Evolutionary conservation across 2,329 filamentous ascomycete species (phyloP).

Genomic region (Scedosporium dehoogii): DNA sequence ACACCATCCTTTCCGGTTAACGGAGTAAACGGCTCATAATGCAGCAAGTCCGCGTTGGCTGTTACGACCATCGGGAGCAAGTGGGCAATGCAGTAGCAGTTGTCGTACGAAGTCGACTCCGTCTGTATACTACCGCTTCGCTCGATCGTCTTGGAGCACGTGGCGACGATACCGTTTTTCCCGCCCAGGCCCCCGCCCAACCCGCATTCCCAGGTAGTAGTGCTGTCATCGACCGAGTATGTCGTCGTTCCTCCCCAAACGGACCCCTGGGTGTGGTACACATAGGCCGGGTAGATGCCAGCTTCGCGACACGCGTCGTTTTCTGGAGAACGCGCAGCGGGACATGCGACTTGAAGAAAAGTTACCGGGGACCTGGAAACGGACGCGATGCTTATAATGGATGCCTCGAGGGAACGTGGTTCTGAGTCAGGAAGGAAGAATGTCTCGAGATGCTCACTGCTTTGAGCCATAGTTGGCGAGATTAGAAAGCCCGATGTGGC

Average conservation of each 20-base stretch:
- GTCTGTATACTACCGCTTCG: slow-evolving; percentile 1
- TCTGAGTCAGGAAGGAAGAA: slow-evolving; percentile 6
- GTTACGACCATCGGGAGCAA: slow-evolving; percentile 10
- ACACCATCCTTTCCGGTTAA: neutral
- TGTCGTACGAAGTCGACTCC: neutral
- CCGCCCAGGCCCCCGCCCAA: slow-evolving; percentile 1
- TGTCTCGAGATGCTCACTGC: neutral
- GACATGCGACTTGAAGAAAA: slow-evolving; percentile 8
- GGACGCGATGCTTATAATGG: slow-evolving; percentile 3
- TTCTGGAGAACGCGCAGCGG: slow-evolving; percentile 7
- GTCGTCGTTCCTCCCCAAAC: slow-evolving; percentile 12
- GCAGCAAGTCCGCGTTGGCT: slow-evolving; percentile 5
- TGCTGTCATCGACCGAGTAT: slow-evolving; percentile 10
- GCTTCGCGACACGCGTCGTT: slow-evolving; percentile 12
- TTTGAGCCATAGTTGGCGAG: neutral
- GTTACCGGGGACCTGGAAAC: slow-evolving; percentile 1
- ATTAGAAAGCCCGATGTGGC: neutral
- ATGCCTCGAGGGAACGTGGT: slow-evolving; percentile 10
- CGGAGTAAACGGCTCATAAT: neutral
- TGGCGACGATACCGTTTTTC: neutral
- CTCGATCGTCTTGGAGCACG: slow-evolving; percentile 9
- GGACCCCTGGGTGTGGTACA: slow-evolving; percentile 11
- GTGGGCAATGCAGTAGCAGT: slow-evolving; percentile 10
- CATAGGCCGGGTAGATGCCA: slow-evolving; percentile 11
- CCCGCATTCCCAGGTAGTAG: slow-evolving; percentile 10